Evolutionary conservation across 2,329 filamentous ascomycete genomes (phyloP), one percentile per base, ranked within the genome.

Genomic region (Trichophyton verrucosum): DNA sequence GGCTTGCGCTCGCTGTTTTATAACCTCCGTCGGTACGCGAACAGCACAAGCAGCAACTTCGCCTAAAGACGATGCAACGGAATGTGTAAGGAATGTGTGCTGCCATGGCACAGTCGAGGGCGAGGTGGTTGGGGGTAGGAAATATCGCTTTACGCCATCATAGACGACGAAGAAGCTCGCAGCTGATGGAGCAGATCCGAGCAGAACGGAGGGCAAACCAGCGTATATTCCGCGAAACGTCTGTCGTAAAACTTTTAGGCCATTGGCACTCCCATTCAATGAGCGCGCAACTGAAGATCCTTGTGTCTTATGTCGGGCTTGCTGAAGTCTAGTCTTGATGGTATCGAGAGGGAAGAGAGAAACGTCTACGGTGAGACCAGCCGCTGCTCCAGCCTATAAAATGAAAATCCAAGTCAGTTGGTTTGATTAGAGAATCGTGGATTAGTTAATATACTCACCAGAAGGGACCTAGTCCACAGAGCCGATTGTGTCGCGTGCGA

Each of bases 121-220:
- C 20, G 64, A 63, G 7, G 61, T 60, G 58, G 68, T 69, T 60
- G 65, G 65, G 6, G 67, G 71, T 57, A 86, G 75, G 38, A 80
- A 68, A 22, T 73, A 69, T 62, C 75, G 71, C 73, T 91, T 95
- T 58, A 86, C 78, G 59, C 82, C 80, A 76, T 96, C 91, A 79
- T 96, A 96, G 59, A 90, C 94, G 72, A 89, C 88, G 82, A 99
- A 99, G 84, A 99, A 99, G 71, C 96, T 88, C 49, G 94, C 92
- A 1, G 95, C 94, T 61, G 91, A 90, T 0, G 94, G 94, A 0
- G 94, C 92, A 55, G 89, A 95, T 33, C 95, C 94, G 61, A 96
- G 86, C 58, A 97, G 80, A 0, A 91, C 91, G 61, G 85, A 89
- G 57, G 92, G 94, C 15, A 99, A 85, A 71, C 94, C 94, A 53